Evolutionary conservation across 2,329 filamentous ascomycete genomes (phyloP), one percentile per base, ranked within the genome.

Genomic region (Blastomyces emzantsi): DNA sequence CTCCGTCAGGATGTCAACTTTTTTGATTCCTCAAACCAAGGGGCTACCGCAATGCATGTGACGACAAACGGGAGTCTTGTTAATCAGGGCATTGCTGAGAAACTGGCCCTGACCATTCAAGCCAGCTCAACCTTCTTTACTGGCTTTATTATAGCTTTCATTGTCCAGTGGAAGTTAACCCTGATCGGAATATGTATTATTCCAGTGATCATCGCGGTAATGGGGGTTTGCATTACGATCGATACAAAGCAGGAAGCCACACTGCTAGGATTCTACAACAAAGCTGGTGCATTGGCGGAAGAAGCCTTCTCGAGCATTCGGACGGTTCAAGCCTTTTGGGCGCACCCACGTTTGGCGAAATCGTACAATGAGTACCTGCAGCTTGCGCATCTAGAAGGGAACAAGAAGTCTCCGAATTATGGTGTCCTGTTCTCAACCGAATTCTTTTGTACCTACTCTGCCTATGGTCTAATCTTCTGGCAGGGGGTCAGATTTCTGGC

Each of bases 261-360:
- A 55, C 65, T 73, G 9, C 65, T 71, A 36, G 65, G 70, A 1
- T 74, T 80, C n/a, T 79, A 81, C 61, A 77, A 78, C 8, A 73
- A 75, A 63, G 80, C 78, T 3, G 78, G 75, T 1, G 69, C 74
- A 3, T 69, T 82, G 3, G 80, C 80, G 0, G 77, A 82, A 69
- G 80, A 83, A 64, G 77, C 78, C 0, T 73, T 83, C 52, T 76
- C 75, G 2, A 78, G 76, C 3, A 77, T 82, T 63, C 74, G 76
- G 11, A 82, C 79, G 0, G 77, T 82, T 22, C 75, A 77, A 64
- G 78, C 78, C 1, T 82, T 82, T 67, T 78, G 79, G 67, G 74
- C 79, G 3, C 75, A 78, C 41, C 71, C 74, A 4, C 75, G 79
- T 60, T 70, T 83, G 49, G 72, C 75, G 2, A 66, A 69, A 19